Evolutionary conservation across 805 yeast genomes (phyloP), one percentile per base, ranked within the genome.

Genomic region (Schwanniomyces yamadae): DNA sequence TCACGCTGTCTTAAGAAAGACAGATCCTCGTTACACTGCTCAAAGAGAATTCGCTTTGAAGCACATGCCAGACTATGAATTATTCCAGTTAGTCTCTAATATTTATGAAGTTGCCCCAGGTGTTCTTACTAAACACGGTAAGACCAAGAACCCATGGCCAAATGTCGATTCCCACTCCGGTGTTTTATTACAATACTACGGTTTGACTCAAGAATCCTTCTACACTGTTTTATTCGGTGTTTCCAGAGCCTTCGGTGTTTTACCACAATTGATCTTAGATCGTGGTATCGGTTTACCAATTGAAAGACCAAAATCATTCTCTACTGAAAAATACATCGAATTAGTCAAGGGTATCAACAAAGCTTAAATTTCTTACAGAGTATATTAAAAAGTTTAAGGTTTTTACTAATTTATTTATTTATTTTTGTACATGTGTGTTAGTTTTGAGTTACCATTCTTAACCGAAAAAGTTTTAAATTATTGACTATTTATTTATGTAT

Each of bases 281-380:
- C 73, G 93, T 46, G 77, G 80, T 47, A 63, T 80, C 37, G 91
- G 91, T 35, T 59, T 83, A 61, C 88, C 93, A 37, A 82, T 84
- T 48, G 93, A 84, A 66, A 76, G 93, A 60, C 93, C 93, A 57
- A 83, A 80, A 73, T 69, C 95, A 45, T 86, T 88, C 87, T 85
- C 95, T 44, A 87, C 96, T 48, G 91, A 87, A 71, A 88, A 88
- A 72, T 86, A 84, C 75, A 81, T 79, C 60, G 88, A 86, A 75
- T 71, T 87, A 63, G 95, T 83, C 57, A 72, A 76, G 51, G 60
- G 51, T 57, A 60, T 63, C 45, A 50, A 28, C 22, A 28, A 50
- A 36, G 44, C 39, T 44, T 39, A 40, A 34, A 19, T 28, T 13
- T 33, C 26, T 26, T 23, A 20, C 16, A 25, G 28, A 12, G 19